phyloP scores from a whole-genome alignment of 192 early-diverging fungal genomes.

The Haplosporangium gracile region DNA sequence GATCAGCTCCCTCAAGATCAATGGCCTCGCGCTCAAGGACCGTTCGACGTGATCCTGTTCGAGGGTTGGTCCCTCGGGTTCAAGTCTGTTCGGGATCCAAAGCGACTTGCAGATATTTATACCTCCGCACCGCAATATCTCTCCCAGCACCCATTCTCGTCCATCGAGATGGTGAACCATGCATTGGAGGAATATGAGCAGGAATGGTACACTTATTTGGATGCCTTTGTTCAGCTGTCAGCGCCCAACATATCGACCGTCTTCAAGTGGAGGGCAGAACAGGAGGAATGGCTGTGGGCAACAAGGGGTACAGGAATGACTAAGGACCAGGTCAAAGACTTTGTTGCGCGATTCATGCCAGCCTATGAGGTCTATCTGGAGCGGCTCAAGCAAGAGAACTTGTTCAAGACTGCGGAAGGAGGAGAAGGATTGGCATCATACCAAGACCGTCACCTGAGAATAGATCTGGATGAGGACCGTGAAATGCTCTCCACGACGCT shows the following conservation, averaged over 20 bases:
- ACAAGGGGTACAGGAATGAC: slow-evolving; percentile 70
- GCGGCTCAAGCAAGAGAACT: slow-evolving; percentile 57
- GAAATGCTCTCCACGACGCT: slow-evolving; percentile 30
- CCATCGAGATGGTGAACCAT: slow-evolving; percentile 62
- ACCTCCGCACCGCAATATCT: slow-evolving; percentile 30
- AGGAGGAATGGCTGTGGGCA: slow-evolving; percentile 77
- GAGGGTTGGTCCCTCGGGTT: slow-evolving; percentile 97
- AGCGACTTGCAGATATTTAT: slow-evolving; percentile 32
- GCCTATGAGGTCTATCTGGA: slow-evolving; percentile 77
- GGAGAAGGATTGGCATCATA: slow-evolving; percentile 12
- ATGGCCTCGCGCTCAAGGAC: slow-evolving; percentile 69
- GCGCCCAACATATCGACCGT: slow-evolving; percentile 73
- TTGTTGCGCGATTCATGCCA: slow-evolving; percentile 93
- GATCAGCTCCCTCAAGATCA: slow-evolving; percentile 73
- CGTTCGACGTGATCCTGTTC: slow-evolving; percentile 86
- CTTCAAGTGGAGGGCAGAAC: slow-evolving; percentile 89
- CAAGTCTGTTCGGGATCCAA: slow-evolving; percentile 62
- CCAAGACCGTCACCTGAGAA: slow-evolving; percentile 50
- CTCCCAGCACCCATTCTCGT: slow-evolving; percentile 55
- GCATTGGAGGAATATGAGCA: slow-evolving; percentile 68
- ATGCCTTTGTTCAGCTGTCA: slow-evolving; percentile 81
- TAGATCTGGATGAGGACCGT: slow-evolving; percentile 57
- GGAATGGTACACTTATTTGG: slow-evolving; percentile 74
- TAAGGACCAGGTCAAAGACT: slow-evolving; percentile 82
- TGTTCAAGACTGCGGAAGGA: slow-evolving; percentile 44